Conservation (phyloP, 2,329 filamentous ascomycete species). For the Cercospora janseana region DNA sequence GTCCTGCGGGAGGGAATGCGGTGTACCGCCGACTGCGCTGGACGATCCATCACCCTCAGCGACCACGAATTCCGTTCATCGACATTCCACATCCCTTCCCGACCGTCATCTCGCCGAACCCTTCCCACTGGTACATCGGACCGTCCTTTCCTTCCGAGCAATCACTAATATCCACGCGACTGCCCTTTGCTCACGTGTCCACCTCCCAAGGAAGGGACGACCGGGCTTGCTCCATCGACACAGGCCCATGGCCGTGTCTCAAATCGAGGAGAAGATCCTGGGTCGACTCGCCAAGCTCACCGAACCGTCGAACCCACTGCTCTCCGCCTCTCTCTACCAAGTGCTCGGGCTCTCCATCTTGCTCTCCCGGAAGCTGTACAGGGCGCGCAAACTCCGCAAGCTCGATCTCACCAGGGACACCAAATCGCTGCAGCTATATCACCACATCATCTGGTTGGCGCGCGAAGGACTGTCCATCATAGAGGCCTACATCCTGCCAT, state of each 20-base stretch:
- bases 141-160: too few relatives aligned
- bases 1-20: conserved; percentile 22
- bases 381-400: conserved; percentile 76
- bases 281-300: conserved; percentile 82
- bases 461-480: conserved; percentile 86
- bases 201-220: neutral
- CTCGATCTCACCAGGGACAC: conserved; percentile 77
- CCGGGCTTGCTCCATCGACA: conserved; percentile 7
- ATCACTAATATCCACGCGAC: neutral
- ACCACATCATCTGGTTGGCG: conserved; percentile 93
- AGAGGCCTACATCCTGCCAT: conserved; percentile 78
- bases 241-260: conserved; percentile 80
- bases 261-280: conserved; percentile 96
- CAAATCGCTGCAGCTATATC: conserved; percentile 77
- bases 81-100: neutral
- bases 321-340: conserved; percentile 83
- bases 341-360: conserved; percentile 87
- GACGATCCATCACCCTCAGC: too few relatives aligned
- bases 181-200: neutral
- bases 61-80: too few relatives aligned
- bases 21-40: conserved; percentile 12
- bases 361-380: conserved; percentile 77
- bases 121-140: neutral
- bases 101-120: neutral
- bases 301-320: conserved; percentile 70